These are phyloP conservation scores for Byssochlamys sp. DNA, from an alignment of 2,329 filamentous ascomycete species.

Conservation along the genomic window DNA sequence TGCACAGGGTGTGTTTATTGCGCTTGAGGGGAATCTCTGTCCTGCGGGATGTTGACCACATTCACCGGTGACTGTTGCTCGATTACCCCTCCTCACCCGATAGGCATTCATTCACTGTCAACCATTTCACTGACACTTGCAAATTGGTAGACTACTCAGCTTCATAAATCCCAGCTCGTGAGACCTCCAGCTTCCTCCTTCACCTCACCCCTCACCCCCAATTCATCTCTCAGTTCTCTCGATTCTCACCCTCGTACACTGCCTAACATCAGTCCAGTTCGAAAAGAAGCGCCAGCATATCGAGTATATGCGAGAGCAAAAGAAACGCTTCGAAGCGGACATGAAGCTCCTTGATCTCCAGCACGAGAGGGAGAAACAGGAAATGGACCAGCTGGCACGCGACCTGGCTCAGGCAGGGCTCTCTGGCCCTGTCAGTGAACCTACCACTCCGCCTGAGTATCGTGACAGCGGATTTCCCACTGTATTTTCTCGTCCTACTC, in stretches of 20 bases:
- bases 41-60: neutral
- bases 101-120: neutral
- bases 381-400: slow-evolving; percentile 75
- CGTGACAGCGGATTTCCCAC: slow-evolving; percentile 70
- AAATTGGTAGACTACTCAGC: slow-evolving; percentile 14
- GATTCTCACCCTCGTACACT: slow-evolving; percentile 1
- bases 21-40: neutral
- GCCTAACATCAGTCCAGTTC: slow-evolving; percentile 48
- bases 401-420: slow-evolving; percentile 54
- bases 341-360: slow-evolving; percentile 83
- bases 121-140: slow-evolving; percentile 4
- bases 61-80: slow-evolving; percentile 1
- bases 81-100: neutral
- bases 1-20: neutral
- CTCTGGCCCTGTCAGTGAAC: slow-evolving; percentile 77
- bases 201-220: slow-evolving; percentile 1
- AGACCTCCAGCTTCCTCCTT: slow-evolving; percentile 4
- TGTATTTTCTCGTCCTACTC: slow-evolving; percentile 72
- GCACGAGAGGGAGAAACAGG: slow-evolving; percentile 70
- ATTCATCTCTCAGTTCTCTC: slow-evolving; percentile 8
- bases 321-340: slow-evolving; percentile 79
- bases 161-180: slow-evolving; percentile 17
- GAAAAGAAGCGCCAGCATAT: slow-evolving; percentile 91
- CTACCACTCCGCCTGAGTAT: slow-evolving; percentile 91
- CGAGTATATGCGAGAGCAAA: slow-evolving; percentile 80